Evolutionary conservation across 768 basidiomycete genomes (phyloP).

Genomic region (Macrocybe gigantea): DNA sequence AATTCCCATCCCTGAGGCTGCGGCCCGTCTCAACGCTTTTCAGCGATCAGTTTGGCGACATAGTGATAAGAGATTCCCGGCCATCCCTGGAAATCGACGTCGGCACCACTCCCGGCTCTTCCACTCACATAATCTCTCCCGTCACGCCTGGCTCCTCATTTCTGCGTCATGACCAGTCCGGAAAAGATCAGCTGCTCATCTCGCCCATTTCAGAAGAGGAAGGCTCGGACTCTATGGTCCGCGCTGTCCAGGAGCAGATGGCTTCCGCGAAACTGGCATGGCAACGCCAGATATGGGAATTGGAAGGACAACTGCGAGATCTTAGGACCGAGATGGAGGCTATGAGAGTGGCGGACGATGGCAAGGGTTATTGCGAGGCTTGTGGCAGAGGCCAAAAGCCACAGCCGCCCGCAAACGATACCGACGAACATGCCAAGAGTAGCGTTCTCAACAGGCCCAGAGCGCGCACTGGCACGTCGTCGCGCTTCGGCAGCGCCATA

Average conservation of each 20-base stretch:
- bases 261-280: conserved; percentile 51
- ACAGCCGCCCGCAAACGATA: not conserved
- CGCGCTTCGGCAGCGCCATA: conserved; percentile 56
- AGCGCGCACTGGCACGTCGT: conserved; percentile 57
- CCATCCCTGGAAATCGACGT: conserved; percentile 34
- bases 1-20: conserved; percentile 63
- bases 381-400: conserved; percentile 50
- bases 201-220: conserved; percentile 31
- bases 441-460: conserved; percentile 56
- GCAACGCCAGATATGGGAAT: conserved; percentile 71
- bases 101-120: conserved; percentile 50
- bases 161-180: conserved; percentile 11
- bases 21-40: conserved; percentile 76
- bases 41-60: conserved; percentile 58
- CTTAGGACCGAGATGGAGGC: conserved; percentile 65
- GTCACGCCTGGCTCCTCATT: conserved; percentile 14
- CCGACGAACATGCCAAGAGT: conserved; percentile 11
- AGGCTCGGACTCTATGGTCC: conserved; percentile 32
- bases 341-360: conserved; percentile 32
- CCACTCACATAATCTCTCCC: conserved; percentile 41
- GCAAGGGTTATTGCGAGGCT: conserved; percentile 42
- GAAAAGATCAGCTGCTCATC: conserved; percentile 21
- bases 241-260: conserved; percentile 58
- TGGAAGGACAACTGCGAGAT: conserved; percentile 68
- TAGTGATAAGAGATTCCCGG: conserved; percentile 28